Conservation (phyloP, 2,329 filamentous ascomycete species). For the Teratosphaeria gauchensis region DNA sequence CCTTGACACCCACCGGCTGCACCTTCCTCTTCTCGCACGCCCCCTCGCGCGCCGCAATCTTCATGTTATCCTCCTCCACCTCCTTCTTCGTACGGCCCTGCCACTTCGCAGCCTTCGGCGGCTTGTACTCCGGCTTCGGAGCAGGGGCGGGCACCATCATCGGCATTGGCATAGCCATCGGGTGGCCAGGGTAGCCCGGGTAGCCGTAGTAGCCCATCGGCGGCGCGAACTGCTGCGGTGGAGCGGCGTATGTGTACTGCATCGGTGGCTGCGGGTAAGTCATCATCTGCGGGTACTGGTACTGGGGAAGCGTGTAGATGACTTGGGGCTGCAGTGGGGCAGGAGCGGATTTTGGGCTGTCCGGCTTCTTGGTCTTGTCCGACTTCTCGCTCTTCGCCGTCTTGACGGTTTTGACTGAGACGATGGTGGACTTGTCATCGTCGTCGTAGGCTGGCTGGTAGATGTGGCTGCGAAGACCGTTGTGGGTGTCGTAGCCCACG, state of each 20-base stretch:
- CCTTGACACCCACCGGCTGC: constrained; percentile 21
- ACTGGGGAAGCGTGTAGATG: constrained; percentile 6
- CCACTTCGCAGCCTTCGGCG: constrained; percentile 18
- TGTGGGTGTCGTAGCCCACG: constrained; percentile 19
- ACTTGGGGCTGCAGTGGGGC: constrained; percentile 2
- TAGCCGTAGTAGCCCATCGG: not conserved
- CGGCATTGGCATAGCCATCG: not conserved
- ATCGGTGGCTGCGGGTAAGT: constrained; percentile 1
- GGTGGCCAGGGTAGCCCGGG: not conserved
- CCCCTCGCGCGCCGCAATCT: constrained; percentile 25
- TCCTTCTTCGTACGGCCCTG: constrained; percentile 28
- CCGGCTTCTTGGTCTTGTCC: constrained; percentile 1
- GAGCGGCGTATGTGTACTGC: constrained; percentile 2
- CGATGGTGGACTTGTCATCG: constrained; percentile 5
- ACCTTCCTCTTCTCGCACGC: constrained; percentile 26
- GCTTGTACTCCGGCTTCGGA: not conserved
- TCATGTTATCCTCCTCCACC: constrained; percentile 30
- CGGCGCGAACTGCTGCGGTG: not conserved
- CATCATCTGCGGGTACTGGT: constrained; percentile 1
- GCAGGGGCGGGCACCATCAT: constrained; percentile 5
- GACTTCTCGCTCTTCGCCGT: not conserved
- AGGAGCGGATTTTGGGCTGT: constrained; percentile 3
- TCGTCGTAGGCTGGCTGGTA: constrained; percentile 15
- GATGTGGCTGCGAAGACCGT: constrained; percentile 17
- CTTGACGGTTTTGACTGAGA: constrained; percentile 6